These are phyloP conservation scores for Fragilaria radians DNA, from an alignment of 108 stramenopile genomes.

Conservation along the genomic window DNA sequence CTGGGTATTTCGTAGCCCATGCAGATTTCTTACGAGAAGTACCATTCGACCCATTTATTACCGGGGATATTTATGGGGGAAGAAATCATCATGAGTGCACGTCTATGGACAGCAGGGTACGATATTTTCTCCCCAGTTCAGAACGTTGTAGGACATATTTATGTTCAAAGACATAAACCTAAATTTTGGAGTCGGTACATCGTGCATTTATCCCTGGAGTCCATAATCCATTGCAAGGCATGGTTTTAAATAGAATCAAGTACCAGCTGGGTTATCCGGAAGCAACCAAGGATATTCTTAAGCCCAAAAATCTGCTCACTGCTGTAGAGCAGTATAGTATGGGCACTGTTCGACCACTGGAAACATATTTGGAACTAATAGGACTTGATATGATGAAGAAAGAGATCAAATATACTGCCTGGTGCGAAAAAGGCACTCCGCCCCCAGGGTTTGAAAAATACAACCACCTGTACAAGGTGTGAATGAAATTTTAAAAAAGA, in stretches of 20 bases:
- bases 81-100: constrained; percentile 86
- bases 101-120: constrained; percentile 93
- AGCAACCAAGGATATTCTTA: constrained; percentile 64
- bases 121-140: constrained; percentile 93
- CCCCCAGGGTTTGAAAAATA: constrained; percentile 74
- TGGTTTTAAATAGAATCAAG: constrained; percentile 73
- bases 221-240: constrained; percentile 71
- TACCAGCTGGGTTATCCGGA: constrained; percentile 86
- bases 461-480: constrained; percentile 39
- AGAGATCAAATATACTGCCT: constrained; percentile 63
- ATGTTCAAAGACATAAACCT: constrained; percentile 88
- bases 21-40: constrained; percentile 49
- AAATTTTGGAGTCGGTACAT: constrained; percentile 96
- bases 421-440: constrained; percentile 73
- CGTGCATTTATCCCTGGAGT: constrained; percentile 58
- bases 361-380: constrained; percentile 62
- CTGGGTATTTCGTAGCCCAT: constrained; percentile 75
- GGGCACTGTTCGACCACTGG: constrained; percentile 66
- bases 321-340: constrained; percentile 82
- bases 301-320: constrained; percentile 53
- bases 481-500: not conserved
- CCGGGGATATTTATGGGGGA: constrained; percentile 98
- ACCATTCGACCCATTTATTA: constrained; percentile 97
- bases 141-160: constrained; percentile 84
- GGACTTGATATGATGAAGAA: constrained; percentile 75